phyloP scores from a whole-genome alignment of 768 basidiomycete species.

The Lentinula aciculospora region DNA sequence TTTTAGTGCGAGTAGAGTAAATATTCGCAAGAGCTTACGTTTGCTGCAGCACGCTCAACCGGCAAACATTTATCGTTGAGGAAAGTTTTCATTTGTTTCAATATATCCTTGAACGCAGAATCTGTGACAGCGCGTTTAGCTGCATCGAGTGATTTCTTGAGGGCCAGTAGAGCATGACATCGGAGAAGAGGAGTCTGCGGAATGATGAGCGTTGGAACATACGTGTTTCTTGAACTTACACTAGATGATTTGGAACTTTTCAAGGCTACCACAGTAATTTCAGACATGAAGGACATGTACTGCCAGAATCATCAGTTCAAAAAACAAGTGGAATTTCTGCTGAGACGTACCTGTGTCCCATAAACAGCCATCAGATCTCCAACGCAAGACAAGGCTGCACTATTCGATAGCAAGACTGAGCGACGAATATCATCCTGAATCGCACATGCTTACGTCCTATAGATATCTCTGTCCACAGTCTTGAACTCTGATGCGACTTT shows the following conservation, averaged over 20 bases:
- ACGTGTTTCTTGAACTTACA: slow-evolving; percentile 35
- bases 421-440: not conserved
- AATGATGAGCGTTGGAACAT: slow-evolving; percentile 5
- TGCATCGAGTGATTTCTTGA: slow-evolving; percentile 73
- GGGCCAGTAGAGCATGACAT: slow-evolving; percentile 69
- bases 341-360: slow-evolving; percentile 68
- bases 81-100: slow-evolving; percentile 74
- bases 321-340: not conserved
- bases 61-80: slow-evolving; percentile 80
- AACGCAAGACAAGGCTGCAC: slow-evolving; percentile 80
- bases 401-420: slow-evolving; percentile 23
- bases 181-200: slow-evolving; percentile 73
- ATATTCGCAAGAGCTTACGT: slow-evolving; percentile 34
- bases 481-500: slow-evolving; percentile 74
- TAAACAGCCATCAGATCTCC: slow-evolving; percentile 85
- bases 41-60: slow-evolving; percentile 79
- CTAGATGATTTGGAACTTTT: slow-evolving; percentile 69
- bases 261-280: slow-evolving; percentile 62
- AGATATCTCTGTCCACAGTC: slow-evolving; percentile 51
- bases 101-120: slow-evolving; percentile 66
- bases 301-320: slow-evolving; percentile 23
- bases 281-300: slow-evolving; percentile 95
- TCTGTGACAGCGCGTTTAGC: slow-evolving; percentile 87
- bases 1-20: not conserved
- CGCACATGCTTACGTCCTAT: slow-evolving; percentile 53